Evolutionary conservation across 2,329 filamentous ascomycete genomes (phyloP), one percentile per base, ranked within the genome.

Genomic region (Diplodia sapinea): DNA sequence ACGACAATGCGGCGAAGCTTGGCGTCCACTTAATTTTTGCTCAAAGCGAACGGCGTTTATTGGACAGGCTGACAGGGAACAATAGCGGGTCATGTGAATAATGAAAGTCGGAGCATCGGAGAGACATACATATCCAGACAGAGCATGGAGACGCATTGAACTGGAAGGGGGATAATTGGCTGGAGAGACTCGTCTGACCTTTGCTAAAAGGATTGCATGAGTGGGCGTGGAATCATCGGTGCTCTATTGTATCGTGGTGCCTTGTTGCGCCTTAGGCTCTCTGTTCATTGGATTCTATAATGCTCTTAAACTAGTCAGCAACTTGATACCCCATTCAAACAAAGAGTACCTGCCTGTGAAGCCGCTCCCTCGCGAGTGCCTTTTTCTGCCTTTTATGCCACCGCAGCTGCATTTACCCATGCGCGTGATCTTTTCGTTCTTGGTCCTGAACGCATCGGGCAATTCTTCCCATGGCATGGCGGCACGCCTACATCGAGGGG

Each of bases 281-380:
- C 33, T 17, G 23, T 15, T 40, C 47, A 20, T 26, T 29, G 8
- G 12, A 17, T n/a, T 55, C 8, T n/a, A 38, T 38, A 12, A 38
- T 38, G 36, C 1, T 38, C 36, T 38, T 38, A 1, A 12, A n/a
- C 33, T 57, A 38, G 54, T 57, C 20, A 57, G 54, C 54, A 36
- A 20, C 17, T 33, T 62, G 17, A 50, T 62, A 62, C 26, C 57
- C 33, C 23, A 36, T 36, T 62, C 40, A 50, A 40, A 62, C n/a
- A 23, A 2, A 4, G 12, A 15, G 26, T 20, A 62, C 57, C 57
- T 50, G 57, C 57, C 57, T 62, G 6, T 47, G 9, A 20, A 47
- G 17, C 43, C 3, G 43, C 43, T 47, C 17, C 20, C 8, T 0
- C 9, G n/a, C 43, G 40, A 20, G 7, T 20, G n/a, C 3, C 3